Base-by-base conservation (phyloP, 352 stramenopile genomes). In the Blastocystis hominis region DNA sequence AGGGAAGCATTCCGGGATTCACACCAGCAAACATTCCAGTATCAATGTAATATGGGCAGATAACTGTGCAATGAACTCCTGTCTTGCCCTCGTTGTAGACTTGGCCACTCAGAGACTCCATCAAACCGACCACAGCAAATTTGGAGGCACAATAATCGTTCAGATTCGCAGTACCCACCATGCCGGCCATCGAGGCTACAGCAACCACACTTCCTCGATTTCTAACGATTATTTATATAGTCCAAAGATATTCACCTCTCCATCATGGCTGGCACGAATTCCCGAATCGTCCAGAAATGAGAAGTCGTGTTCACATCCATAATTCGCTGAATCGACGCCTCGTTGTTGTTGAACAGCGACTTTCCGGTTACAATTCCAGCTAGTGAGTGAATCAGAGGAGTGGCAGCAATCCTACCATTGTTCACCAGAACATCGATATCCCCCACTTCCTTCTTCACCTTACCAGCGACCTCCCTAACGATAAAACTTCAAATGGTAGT, bases 211-310 rank as follows among this genome's bases (percentile, higher is more conserved):
- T 61, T 36, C 90, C 90, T 30, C 68, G 46, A 10, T 90, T 90
- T 3, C n/a, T n/a, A n/a, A n/a, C n/a, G n/a, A n/a, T n/a, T n/a
- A n/a, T n/a, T n/a, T n/a, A n/a, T n/a, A n/a, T n/a, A n/a, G n/a
- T n/a, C n/a, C n/a, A n/a, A n/a, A n/a, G n/a, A n/a, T n/a, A n/a
- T n/a, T n/a, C n/a, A n/a, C n/a, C 40, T 34, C n/a, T 89, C 46
- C 10, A 92, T 55, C 90, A 92, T 92, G 30, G 75, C 79, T 24
- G 91, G 90, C 34, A 92, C 70, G 66, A 92, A 91, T n/a, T 90
- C 89, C 24, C 90, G 91, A 42, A 90, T 89, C 3, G 89, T 88
- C 59, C 86, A 92, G 70, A 92, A 90, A 17, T 89, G 88, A 2
- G 90, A 76, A 7, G 88, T 62, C 9, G 86, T 86, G 44, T 92